Evolutionary conservation across 768 basidiomycete genomes (phyloP).

Genomic region (Rhodotorula babjevae): DNA sequence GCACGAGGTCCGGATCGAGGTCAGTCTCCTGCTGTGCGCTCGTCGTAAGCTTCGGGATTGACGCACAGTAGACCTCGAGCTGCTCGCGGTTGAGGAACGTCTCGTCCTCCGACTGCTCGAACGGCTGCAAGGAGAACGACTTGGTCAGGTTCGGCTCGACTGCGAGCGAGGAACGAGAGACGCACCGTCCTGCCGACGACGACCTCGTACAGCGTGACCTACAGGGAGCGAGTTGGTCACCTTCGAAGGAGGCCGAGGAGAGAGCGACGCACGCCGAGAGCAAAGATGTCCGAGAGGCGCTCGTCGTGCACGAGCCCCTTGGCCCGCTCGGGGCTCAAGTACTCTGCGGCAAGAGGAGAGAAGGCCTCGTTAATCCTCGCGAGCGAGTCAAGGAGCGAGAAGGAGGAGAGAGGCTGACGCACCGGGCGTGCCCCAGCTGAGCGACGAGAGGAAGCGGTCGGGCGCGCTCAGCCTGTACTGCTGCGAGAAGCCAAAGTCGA

Average conservation of each 20-base stretch:
- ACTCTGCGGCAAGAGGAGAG: constrained; percentile 53
- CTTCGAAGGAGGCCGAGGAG: neutral
- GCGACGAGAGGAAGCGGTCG: constrained; percentile 16
- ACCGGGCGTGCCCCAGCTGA: constrained; percentile 64
- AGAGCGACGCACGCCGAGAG: constrained; percentile 45
- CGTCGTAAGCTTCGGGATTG: too few species aligned
- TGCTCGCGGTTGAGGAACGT: constrained; percentile 59
- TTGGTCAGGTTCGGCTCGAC: neutral
- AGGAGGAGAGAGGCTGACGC: constrained; percentile 44
- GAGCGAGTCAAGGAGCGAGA: neutral
- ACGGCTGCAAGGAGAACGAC: constrained; percentile 7
- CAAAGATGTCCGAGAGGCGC: constrained; percentile 66
- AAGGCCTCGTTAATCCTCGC: neutral
- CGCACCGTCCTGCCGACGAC: constrained; percentile 69
- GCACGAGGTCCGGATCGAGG: neutral
- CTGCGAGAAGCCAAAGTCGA: constrained; percentile 96
- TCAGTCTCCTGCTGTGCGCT: neutral
- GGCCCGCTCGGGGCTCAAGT: constrained; percentile 87
- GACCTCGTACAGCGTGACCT: constrained; percentile 81
- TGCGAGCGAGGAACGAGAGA: neutral
- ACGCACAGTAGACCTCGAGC: constrained; percentile 73
- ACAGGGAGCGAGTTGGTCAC: constrained; percentile 19
- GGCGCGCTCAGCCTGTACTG: constrained; percentile 54
- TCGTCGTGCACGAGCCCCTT: constrained; percentile 86
- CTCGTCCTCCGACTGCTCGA: constrained; percentile 34